Base-by-base conservation (phyloP, 2,329 filamentous ascomycete genomes). In the Dactylonectria macrodidyma region DNA sequence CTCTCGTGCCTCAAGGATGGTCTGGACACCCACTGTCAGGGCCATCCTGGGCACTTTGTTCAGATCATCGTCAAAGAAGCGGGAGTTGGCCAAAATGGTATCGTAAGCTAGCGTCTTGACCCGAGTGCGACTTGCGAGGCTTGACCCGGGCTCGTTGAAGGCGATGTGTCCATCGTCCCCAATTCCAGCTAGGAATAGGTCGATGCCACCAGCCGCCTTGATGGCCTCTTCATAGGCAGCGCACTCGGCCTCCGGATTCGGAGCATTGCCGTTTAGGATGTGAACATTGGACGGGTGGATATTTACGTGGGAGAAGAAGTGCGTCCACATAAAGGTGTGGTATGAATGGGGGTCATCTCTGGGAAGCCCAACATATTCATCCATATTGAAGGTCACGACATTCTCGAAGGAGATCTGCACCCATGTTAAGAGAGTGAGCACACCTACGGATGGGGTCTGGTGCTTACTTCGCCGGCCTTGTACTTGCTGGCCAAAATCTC, bases 341-440 rank as follows among this genome's bases (percentile, higher is more conserved):
- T 97, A 97, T 76, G 91, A 94, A 80, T 96, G 91, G 12, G 93
- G 91, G 79, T 97, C 93, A 75, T 95, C 93, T 76, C 93, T 90
- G 38, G 93, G 91, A 70, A 97, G 88, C 65, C 92, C 93, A 72
- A 96, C 93, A 77, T 97, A 97, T 83, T 97, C 94, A 82, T 97
- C 94, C 94, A 96, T 96, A 82, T 96, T 96, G 86, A 97, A 97
- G 30, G 94, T 97, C 78, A 96, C 89, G 76, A 97, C 93, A 91
- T 97, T 89, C 77, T 92, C 91, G 80, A 97, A 97, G 1, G 93
- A 95, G 76, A 97, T 91, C 78, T 93, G 78, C 73, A 77, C 38
- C 36, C 22, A 22, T 36, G 38, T 67, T 65, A 55, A 19, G 19
- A 19, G 65, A 67, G 10, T 9, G 30, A 11, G 24, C 59, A 3